These are phyloP conservation scores for Sporopachydermia lactativora DNA, from an alignment of 805 yeast species.

Conservation along the genomic window DNA sequence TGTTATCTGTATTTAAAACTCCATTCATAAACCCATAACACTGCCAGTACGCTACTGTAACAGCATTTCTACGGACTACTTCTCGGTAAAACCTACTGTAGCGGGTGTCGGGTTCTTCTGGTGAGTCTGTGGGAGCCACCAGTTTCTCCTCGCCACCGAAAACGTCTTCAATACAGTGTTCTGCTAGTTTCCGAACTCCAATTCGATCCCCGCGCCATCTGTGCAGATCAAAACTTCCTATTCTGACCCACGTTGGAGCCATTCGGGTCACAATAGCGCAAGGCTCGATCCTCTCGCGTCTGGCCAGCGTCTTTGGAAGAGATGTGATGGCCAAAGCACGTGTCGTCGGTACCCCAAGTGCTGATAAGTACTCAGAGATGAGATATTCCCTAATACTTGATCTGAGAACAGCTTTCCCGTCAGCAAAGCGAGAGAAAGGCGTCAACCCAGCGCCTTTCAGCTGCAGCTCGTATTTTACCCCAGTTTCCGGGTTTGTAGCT, in stretches of 20 bases:
- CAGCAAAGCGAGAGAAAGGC: conserved; percentile 90
- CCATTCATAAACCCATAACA: conserved; percentile 89
- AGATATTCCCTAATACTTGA: conserved; percentile 83
- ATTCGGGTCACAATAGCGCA: conserved; percentile 79
- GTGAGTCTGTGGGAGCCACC: conserved; percentile 13
- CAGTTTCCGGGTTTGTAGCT: conserved; percentile 29
- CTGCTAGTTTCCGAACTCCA: conserved; percentile 49
- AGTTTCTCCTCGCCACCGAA: conserved; percentile 26
- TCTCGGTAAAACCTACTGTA: conserved; percentile 65
- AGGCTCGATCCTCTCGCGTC: conserved; percentile 48
- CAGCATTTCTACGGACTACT: conserved; percentile 60
- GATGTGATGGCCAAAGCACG: conserved; percentile 63
- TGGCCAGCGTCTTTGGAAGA: conserved; percentile 67
- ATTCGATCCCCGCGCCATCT: conserved; percentile 56
- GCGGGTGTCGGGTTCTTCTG: conserved; percentile 27
- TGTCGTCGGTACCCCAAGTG: conserved; percentile 77
- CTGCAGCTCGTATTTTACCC: conserved; percentile 49
- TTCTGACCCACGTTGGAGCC: conserved; percentile 75
- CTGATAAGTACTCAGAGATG: conserved; percentile 61
- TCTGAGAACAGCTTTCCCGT: conserved; percentile 85
- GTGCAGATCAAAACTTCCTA: conserved; percentile 80
- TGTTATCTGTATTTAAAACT: conserved; percentile 87
- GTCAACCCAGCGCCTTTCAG: conserved; percentile 88
- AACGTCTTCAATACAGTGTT: conserved; percentile 57
- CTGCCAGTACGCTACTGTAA: conserved; percentile 74